Evolutionary conservation across 768 basidiomycete genomes (phyloP).

Genomic region (Ramaria rubella): DNA sequence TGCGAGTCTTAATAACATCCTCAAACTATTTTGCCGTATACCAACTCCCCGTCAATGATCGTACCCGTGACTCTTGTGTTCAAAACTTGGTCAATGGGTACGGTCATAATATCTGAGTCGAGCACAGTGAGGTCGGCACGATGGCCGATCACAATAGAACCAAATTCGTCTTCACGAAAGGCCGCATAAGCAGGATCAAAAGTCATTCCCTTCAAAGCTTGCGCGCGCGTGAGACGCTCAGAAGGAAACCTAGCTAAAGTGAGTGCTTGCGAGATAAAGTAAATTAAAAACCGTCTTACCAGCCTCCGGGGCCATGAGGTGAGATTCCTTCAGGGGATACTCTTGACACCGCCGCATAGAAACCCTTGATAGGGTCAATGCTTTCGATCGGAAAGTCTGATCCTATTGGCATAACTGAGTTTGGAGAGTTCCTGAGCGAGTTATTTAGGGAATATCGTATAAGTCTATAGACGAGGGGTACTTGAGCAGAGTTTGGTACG

Average conservation of each 20-base stretch:
- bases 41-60: slow-evolving; percentile 64
- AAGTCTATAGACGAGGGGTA: slow-evolving; percentile 35
- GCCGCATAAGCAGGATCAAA: slow-evolving; percentile 84
- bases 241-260: slow-evolving; percentile 68
- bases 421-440: too few species aligned
- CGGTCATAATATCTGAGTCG: slow-evolving; percentile 71
- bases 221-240: slow-evolving; percentile 67
- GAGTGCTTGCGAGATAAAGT: not conserved
- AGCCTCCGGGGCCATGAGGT: slow-evolving; percentile 78
- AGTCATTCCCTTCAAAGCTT: slow-evolving; percentile 91
- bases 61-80: slow-evolving; percentile 62
- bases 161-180: slow-evolving; percentile 64
- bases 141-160: slow-evolving; percentile 70
- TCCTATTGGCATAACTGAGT: slow-evolving; percentile 70
- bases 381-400: slow-evolving; percentile 94
- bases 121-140: slow-evolving; percentile 85
- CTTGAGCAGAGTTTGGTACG: slow-evolving; percentile 74
- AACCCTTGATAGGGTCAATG: slow-evolving; percentile 82
- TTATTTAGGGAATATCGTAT: too few species aligned
- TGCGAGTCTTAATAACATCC: too few species aligned
- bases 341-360: slow-evolving; percentile 83
- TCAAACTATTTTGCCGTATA: slow-evolving; percentile 43
- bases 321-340: slow-evolving; percentile 63
- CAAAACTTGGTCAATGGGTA: slow-evolving; percentile 55
- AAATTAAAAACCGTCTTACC: slow-evolving; percentile 40